A percentile compares a stretch with the other conserved stretches of the same genome.
These are phyloP conservation scores for Sordariomycetes sp. DNA, from an alignment of 2,329 filamentous ascomycete species.

Conservation along the genomic window DNA sequence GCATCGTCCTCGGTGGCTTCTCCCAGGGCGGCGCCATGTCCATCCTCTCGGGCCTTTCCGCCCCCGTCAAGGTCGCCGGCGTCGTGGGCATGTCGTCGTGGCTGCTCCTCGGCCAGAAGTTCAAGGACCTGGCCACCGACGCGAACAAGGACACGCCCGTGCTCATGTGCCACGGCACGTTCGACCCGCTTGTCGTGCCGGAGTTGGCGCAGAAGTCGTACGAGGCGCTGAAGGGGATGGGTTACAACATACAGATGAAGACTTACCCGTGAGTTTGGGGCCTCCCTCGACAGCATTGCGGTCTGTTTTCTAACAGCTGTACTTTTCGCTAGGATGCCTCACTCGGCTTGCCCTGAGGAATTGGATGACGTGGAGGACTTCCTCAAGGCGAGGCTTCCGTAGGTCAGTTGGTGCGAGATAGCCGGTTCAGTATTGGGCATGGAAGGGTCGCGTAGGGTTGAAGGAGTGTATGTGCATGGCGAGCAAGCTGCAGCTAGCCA, in stretches of 20 bases:
- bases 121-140: conserved; percentile 25
- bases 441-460: neutral
- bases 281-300: neutral
- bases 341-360: conserved; percentile 66
- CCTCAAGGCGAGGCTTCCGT: conserved; percentile 30
- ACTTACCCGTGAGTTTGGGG: conserved; percentile 49
- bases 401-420: neutral
- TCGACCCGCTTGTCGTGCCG: conserved; percentile 59
- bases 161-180: conserved; percentile 79
- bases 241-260: conserved; percentile 63
- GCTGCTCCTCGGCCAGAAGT: conserved; percentile 47
- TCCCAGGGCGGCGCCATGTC: conserved; percentile 82
- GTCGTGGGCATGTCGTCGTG: conserved; percentile 80
- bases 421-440: neutral
- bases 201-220: conserved; percentile 56
- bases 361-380: conserved; percentile 67
- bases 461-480: neutral
- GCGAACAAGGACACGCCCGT: conserved; percentile 58
- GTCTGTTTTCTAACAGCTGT: neutral
- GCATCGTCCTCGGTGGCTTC: conserved; percentile 79
- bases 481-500: neutral
- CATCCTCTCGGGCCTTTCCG: conserved; percentile 65
- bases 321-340: conserved; percentile 45
- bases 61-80: conserved; percentile 63
- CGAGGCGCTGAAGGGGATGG: conserved; percentile 52